Conservation (phyloP, 306 rosid genomes). For the peach (Prunus persica) region Prunus_persica_NCBIv2 NC_034010.1:8834501-8835000, state of each 20-base stretch:
- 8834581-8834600: not conserved
- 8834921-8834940: no score
- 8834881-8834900: no score
- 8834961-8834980: no score
- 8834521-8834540: not conserved
- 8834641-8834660: not conserved
- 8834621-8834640: not conserved
- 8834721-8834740: not conserved
- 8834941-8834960: no score
- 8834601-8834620: not conserved
- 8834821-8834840: not conserved
- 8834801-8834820: not conserved
- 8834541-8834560: slow-evolving; percentile 8
- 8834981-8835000: no score
- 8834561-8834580: slow-evolving; percentile 1
- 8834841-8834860: not conserved
- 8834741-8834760: not conserved
- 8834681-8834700: not conserved
- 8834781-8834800: not conserved
- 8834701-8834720: not conserved
- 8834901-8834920: no score
- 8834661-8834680: not conserved
- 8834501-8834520: not conserved
- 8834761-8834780: not conserved
- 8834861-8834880: not conserved